phyloP scores from a whole-genome alignment of 805 yeast species.

The Hanseniaspora valbyensis region DNA sequence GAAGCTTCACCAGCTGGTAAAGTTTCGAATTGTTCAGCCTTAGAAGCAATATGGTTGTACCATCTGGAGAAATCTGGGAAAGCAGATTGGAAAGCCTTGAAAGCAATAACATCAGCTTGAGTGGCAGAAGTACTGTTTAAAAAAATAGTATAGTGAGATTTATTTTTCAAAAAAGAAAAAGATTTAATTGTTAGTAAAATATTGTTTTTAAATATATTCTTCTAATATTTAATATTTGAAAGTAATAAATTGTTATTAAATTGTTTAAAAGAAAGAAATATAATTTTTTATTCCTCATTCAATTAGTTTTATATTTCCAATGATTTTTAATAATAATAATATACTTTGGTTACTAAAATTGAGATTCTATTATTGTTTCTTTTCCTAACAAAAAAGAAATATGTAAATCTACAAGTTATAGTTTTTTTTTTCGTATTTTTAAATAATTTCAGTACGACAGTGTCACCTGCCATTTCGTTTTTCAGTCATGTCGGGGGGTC shows the following conservation, averaged over 20 bases:
- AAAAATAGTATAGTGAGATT: constrained; percentile 16
- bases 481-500: constrained; percentile 93
- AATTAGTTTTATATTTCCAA: constrained; percentile 1
- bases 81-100: constrained; percentile 84
- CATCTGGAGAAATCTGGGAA: constrained; percentile 96
- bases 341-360: not conserved
- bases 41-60: constrained; percentile 96
- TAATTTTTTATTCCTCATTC: too few species aligned
- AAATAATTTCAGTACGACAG: constrained; percentile 15
- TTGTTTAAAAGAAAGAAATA: too few species aligned
- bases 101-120: constrained; percentile 89
- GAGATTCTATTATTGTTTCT: not conserved
- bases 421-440: not conserved
- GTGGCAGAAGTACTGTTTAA: constrained; percentile 66
- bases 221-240: too few species aligned
- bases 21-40: constrained; percentile 69
- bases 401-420: not conserved
- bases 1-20: constrained; percentile 62
- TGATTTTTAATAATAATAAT: not conserved
- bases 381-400: not conserved
- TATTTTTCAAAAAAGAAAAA: constrained; percentile 2
- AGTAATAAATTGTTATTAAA: too few species aligned
- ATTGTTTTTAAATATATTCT: too few species aligned
- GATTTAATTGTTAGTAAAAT: constrained; percentile 6
- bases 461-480: constrained; percentile 31